A percentile compares a stretch with the other conserved stretches of the same genome.
Conservation (phyloP, 208 protist genomes). For the Leishmania gerbilli region DNA sequence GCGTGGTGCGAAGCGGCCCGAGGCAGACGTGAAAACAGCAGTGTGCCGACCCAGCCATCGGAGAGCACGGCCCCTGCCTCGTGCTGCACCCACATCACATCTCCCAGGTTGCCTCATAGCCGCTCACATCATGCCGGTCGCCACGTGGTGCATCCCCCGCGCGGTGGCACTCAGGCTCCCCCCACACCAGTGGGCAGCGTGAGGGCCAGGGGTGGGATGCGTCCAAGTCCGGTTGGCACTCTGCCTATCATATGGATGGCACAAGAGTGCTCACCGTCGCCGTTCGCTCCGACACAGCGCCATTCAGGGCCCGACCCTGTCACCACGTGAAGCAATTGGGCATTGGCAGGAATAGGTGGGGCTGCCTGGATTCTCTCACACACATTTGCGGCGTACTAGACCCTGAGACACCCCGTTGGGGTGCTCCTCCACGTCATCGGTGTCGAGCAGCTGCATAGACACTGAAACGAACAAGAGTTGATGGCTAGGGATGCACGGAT, state of each 20-base stretch:
- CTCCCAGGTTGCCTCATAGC: background rate
- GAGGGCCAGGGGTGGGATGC: background rate
- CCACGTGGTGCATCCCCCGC: background rate
- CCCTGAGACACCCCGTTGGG: background rate
- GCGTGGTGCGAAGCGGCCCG: background rate
- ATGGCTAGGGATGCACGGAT: background rate
- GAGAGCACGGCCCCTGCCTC: background rate
- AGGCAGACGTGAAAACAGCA: background rate
- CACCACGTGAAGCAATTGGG: too few species aligned
- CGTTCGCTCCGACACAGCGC: background rate
- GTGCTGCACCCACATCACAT: background rate
- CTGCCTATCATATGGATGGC: background rate
- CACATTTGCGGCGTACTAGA: too few species aligned
- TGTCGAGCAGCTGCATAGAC: background rate
- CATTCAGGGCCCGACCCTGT: too few species aligned
- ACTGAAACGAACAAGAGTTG: background rate
- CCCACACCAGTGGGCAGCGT: background rate
- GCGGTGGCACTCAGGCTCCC: background rate
- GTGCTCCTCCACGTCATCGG: background rate
- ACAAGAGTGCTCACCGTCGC: background rate
- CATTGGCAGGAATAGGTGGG: background rate
- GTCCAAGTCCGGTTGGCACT: background rate
- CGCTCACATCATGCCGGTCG: background rate
- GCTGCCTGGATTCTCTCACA: background rate
- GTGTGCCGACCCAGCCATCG: background rate